Evolutionary conservation across 2,329 filamentous ascomycete species (phyloP).

Genomic region (Spiromastix sp.): DNA sequence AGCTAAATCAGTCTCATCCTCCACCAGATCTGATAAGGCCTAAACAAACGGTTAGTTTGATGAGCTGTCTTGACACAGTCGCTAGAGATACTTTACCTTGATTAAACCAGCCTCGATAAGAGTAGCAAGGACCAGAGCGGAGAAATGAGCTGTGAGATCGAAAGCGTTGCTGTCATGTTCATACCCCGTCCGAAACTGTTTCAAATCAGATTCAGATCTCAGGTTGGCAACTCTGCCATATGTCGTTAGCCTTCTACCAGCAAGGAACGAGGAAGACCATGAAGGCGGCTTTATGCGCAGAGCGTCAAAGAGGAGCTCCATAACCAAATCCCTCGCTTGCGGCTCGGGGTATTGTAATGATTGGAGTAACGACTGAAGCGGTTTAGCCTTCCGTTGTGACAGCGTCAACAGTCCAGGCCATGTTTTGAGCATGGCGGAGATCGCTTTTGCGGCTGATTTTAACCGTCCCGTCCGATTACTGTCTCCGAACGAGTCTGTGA

Average conservation of each 20-base stretch:
- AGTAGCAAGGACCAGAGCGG: conserved; percentile 73
- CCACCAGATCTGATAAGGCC: conserved; percentile 39
- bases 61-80: conserved; percentile 1
- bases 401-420: conserved; percentile 89
- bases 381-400: conserved; percentile 77
- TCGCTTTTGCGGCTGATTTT: conserved; percentile 84
- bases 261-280: conserved; percentile 93
- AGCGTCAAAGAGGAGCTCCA: conserved; percentile 76
- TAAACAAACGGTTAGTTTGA: conserved; percentile 18
- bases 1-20: conserved; percentile 37
- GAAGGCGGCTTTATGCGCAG: conserved; percentile 85
- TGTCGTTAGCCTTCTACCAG: conserved; percentile 82
- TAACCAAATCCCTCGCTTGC: conserved; percentile 59
- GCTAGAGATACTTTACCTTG: conserved; percentile 22
- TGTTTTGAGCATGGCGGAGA: conserved; percentile 78
- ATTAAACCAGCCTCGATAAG: conserved; percentile 74
- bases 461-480: conserved; percentile 53
- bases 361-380: conserved; percentile 68
- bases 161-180: conserved; percentile 54
- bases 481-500: conserved; percentile 65
- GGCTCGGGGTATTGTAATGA: conserved; percentile 50
- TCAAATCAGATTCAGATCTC: conserved; percentile 49
- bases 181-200: conserved; percentile 44
- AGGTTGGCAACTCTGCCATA: conserved; percentile 90
- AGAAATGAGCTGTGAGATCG: conserved; percentile 90